Evolutionary conservation across 306 rosid species (phyloP).

Genomic region (Malus fusca): DNA sequence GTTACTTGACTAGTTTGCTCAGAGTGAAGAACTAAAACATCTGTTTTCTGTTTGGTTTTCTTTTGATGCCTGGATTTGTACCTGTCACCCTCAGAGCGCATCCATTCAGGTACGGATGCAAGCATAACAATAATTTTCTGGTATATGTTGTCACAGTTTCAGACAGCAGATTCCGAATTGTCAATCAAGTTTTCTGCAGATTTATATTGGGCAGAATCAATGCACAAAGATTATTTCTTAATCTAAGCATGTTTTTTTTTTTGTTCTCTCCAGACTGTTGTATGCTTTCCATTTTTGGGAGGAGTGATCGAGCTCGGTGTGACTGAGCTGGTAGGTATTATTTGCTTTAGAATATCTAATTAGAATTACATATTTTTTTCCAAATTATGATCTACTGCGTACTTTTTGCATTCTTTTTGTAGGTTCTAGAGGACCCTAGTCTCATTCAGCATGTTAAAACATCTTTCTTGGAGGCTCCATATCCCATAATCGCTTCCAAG

Average conservation of each 20-base stretch:
- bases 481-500: slow-evolving; percentile 17
- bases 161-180: not conserved
- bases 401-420: slow-evolving; percentile 16
- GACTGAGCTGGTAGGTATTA: slow-evolving; percentile 55
- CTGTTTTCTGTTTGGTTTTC: slow-evolving; percentile 29
- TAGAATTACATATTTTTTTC: not conserved
- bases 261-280: slow-evolving; percentile 55
- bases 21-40: slow-evolving; percentile 16
- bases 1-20: not conserved
- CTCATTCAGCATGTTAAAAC: slow-evolving; percentile 48
- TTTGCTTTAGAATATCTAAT: slow-evolving; percentile 5
- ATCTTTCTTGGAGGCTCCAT: slow-evolving; percentile 44
- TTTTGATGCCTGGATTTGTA: slow-evolving; percentile 23
- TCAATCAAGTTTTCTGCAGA: not conserved
- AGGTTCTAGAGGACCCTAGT: slow-evolving; percentile 64
- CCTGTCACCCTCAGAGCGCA: slow-evolving; percentile 61
- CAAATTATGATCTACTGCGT: not conserved
- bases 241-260: slow-evolving; percentile 3
- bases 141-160: not conserved
- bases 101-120: slow-evolving; percentile 58
- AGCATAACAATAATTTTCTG: not conserved
- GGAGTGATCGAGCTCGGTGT: slow-evolving; percentile 79
- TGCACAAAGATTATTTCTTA: not conserved
- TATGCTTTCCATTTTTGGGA: slow-evolving; percentile 71
- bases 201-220: not conserved